These are phyloP conservation scores for Chaetomium tenue DNA, from an alignment of 495 filamentous ascomycete genomes.

Conservation along the genomic window DNA sequence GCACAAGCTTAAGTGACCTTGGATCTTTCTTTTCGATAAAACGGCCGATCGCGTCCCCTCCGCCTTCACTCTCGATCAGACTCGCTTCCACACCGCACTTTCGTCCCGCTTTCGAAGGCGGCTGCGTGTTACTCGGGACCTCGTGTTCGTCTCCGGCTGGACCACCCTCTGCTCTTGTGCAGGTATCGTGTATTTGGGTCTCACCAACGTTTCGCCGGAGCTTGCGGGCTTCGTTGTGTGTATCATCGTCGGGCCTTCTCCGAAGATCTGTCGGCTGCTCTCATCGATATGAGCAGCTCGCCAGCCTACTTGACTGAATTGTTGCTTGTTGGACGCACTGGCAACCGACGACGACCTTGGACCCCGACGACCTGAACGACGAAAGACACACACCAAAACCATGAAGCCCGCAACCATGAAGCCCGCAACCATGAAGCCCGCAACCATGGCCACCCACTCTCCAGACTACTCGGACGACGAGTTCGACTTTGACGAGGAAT, in stretches of 20 bases:
- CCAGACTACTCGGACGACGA: constrained; percentile 45
- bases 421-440: neutral
- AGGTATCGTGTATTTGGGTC: neutral
- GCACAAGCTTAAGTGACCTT: constrained; percentile 3
- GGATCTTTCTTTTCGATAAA: neutral
- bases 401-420: constrained; percentile 26
- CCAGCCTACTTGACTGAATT: constrained; percentile 32
- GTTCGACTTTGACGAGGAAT: constrained; percentile 52
- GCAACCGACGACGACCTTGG: constrained; percentile 32
- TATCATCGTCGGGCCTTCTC: constrained; percentile 20
- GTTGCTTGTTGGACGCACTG: constrained; percentile 36
- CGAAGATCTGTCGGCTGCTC: constrained; percentile 17
- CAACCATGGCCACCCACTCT: constrained; percentile 31
- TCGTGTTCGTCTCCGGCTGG: constrained; percentile 30
- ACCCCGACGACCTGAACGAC: constrained; percentile 24
- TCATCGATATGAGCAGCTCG: constrained; percentile 39
- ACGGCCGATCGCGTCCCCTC: neutral
- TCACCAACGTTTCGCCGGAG: constrained; percentile 15
- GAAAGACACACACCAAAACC: neutral
- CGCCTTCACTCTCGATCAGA: neutral
- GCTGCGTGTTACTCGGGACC: constrained; percentile 31
- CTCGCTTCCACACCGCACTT: constrained; percentile 1
- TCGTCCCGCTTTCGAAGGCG: neutral
- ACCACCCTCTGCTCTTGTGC: neutral
- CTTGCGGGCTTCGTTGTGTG: constrained; percentile 16